A percentile compares a stretch with the other conserved stretches of the same genome.
Conservation (phyloP, 1,284 basidiomycete species). For the Tilletia indica region DNA sequence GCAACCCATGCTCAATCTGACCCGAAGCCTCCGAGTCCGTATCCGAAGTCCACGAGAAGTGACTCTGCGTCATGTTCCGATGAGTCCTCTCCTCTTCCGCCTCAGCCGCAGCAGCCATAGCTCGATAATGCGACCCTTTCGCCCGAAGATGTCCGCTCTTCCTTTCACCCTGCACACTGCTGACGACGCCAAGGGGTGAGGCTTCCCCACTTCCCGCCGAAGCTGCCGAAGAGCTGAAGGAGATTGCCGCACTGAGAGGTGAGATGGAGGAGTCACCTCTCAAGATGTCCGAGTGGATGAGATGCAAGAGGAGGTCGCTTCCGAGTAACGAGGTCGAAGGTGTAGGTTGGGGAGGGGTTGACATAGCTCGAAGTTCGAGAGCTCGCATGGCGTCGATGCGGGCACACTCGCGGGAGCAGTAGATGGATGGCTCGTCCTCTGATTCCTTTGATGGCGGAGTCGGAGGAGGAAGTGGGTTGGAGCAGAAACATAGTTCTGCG, state of each 20-base stretch:
- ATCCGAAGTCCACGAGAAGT: too few species aligned
- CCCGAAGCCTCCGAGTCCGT: too few species aligned
- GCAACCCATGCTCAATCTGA: too few species aligned
- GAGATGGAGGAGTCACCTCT: background rate
- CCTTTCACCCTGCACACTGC: slow-evolving; percentile 2
- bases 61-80: background rate
- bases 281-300: background rate
- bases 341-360: background rate
- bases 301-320: background rate
- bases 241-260: slow-evolving; percentile 1
- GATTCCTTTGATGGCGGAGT: background rate
- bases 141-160: background rate
- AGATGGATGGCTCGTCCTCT: slow-evolving; percentile 8
- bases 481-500: slow-evolving; percentile 13
- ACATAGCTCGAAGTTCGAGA: background rate
- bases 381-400: slow-evolving; percentile 11
- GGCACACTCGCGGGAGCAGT: slow-evolving; percentile 11
- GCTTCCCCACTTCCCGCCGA: background rate
- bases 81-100: background rate
- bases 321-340: background rate
- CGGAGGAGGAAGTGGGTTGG: background rate
- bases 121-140: slow-evolving; percentile 11
- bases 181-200: background rate
- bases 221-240: background rate
- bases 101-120: background rate